Conservation (phyloP, 257 asterid genomes). For the Rehmannia glutinosa region DNA sequence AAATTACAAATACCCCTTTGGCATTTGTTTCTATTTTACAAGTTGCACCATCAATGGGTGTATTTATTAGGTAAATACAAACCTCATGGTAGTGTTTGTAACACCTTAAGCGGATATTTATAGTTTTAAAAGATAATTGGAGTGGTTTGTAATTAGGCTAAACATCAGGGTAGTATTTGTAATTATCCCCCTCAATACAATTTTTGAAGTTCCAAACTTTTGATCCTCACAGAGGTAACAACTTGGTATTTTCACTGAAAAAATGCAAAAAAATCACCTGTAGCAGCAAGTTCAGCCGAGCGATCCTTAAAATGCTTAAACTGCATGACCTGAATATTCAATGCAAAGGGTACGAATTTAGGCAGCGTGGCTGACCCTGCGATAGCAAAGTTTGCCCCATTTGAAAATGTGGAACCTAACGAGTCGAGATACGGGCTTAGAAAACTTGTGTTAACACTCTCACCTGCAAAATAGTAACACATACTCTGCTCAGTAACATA, state of each 20-base stretch:
- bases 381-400: constrained; percentile 87
- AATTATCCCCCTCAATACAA: too few relatives aligned
- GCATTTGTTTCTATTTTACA: too few relatives aligned
- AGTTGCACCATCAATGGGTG: too few relatives aligned
- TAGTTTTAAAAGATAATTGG: too few relatives aligned
- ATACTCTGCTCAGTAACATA: not conserved
- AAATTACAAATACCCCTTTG: too few relatives aligned
- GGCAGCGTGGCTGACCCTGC: constrained; percentile 76
- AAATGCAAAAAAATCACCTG: constrained; percentile 38
- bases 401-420: constrained; percentile 51
- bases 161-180: too few relatives aligned
- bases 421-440: constrained; percentile 77
- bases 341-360: constrained; percentile 51
- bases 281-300: constrained; percentile 48
- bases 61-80: too few relatives aligned
- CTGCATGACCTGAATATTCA: constrained; percentile 76
- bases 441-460: constrained; percentile 57
- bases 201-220: too few relatives aligned
- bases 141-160: too few relatives aligned
- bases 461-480: constrained; percentile 47
- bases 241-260: not conserved
- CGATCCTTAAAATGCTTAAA: constrained; percentile 69
- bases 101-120: too few relatives aligned
- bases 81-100: too few relatives aligned
- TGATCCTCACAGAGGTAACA: too few relatives aligned